These are phyloP conservation scores for Kalanchoe fedtschenkoi DNA, from an alignment of 164 flowering plant species.

Conservation along the genomic window DNA sequence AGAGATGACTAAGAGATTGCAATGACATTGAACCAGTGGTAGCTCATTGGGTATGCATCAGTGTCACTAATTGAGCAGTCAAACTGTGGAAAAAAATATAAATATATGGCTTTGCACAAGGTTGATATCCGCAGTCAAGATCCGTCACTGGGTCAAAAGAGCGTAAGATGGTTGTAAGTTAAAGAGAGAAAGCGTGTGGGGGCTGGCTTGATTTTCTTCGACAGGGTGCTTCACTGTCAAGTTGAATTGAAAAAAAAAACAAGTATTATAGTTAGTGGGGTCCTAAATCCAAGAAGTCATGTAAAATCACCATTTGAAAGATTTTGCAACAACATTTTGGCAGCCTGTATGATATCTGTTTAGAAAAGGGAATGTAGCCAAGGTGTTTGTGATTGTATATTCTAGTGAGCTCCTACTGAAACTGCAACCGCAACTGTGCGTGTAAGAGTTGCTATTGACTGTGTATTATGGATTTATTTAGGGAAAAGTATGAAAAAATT, in stretches of 20 bases:
- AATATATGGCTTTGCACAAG: not conserved
- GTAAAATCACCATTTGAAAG: not conserved
- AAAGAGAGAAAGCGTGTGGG: not conserved
- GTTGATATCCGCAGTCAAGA: not conserved
- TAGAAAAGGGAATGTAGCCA: not conserved
- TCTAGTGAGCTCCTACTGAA: not conserved
- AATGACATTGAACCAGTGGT: not conserved
- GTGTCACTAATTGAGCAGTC: too few relatives aligned
- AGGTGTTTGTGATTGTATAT: not conserved
- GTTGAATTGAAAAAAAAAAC: not conserved
- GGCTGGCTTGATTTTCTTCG: not conserved
- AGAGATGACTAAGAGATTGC: not conserved
- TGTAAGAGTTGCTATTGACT: not conserved
- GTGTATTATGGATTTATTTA: not conserved
- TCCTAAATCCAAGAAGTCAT: not conserved
- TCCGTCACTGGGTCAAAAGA: not conserved
- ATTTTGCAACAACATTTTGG: conserved; percentile 1
- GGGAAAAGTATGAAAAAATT: not conserved
- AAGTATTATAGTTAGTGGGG: not conserved
- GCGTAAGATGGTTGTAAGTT: not conserved
- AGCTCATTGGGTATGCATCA: not conserved
- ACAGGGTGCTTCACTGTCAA: not conserved
- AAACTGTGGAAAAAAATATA: too few relatives aligned
- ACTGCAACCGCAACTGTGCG: not conserved
- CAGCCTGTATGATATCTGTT: not conserved